phyloP scores from a whole-genome alignment of 257 asterid species.

The Solanum virginianum region DNA sequence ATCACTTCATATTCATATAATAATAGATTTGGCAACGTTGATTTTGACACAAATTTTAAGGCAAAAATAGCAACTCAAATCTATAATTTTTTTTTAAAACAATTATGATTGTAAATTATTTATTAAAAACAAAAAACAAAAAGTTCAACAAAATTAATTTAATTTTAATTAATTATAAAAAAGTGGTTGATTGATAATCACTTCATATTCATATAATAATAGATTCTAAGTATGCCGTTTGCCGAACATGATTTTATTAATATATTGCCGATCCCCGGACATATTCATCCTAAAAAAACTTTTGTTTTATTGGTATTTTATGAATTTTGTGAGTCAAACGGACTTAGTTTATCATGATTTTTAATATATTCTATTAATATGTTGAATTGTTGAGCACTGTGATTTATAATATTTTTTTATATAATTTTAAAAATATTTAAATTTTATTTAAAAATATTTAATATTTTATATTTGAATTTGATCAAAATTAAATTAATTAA shows the following conservation, averaged over 20 bases:
- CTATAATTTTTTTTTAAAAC: too few relatives aligned
- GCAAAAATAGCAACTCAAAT: too few relatives aligned
- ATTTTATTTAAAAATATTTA: neutral
- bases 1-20: neutral
- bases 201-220: neutral
- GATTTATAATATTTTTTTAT: neutral
- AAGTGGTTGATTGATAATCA: neutral
- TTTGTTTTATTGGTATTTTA: neutral
- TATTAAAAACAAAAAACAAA: neutral
- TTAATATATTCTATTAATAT: neutral
- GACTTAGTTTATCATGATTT: neutral
- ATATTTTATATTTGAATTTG: too few relatives aligned
- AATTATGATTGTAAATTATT: neutral
- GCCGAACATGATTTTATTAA: neutral
- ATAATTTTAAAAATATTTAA: neutral
- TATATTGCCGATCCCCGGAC: neutral
- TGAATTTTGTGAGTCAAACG: accelerated
- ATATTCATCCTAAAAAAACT: neutral
- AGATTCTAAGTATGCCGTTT: neutral
- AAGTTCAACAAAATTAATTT: neutral
- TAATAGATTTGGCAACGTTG: too few relatives aligned
- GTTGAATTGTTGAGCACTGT: neutral
- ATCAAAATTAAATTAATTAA: too few relatives aligned
- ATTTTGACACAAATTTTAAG: too few relatives aligned
- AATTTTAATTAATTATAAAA: neutral